Conservation (phyloP, 148 eudicot genomes). For the Fallopia convolvulus region DNA sequence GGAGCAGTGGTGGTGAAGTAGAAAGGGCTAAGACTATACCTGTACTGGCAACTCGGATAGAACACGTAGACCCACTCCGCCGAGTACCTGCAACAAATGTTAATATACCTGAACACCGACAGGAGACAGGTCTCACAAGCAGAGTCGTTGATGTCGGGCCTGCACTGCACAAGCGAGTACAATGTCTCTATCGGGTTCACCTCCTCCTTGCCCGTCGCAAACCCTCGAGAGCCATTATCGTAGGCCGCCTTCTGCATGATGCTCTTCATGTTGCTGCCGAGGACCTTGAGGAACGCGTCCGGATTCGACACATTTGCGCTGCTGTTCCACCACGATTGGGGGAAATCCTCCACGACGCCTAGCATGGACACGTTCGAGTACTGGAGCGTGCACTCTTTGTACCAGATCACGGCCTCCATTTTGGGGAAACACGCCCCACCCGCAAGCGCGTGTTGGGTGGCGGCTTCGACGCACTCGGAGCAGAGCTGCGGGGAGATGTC, state of each 20-base stretch:
- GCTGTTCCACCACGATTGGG: fast-evolving
- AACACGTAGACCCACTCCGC: too few relatives aligned
- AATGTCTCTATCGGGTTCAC: not conserved
- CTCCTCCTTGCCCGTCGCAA: not conserved
- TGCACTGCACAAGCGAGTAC: not conserved
- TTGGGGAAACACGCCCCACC: not conserved
- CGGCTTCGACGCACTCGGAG: not conserved
- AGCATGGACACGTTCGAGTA: not conserved
- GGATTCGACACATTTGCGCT: not conserved
- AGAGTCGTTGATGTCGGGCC: not conserved
- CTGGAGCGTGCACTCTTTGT: not conserved
- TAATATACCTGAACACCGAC: not conserved
- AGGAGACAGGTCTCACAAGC: not conserved
- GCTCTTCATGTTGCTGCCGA: not conserved
- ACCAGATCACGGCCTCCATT: not conserved
- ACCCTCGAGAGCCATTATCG: not conserved
- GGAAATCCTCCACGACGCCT: not conserved
- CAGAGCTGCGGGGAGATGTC: not conserved
- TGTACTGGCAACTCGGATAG: too few relatives aligned
- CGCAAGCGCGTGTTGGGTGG: not conserved
- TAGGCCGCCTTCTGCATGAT: not conserved
- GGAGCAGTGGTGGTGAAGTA: too few relatives aligned
- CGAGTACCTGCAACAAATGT: not conserved
- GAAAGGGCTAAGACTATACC: too few relatives aligned
- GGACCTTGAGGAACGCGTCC: not conserved